A percentile compares a stretch with the other conserved stretches of the same genome.
These are phyloP conservation scores for Gliomastix tumulicola DNA, from an alignment of 2,329 filamentous ascomycete genomes.

Conservation along the genomic window DNA sequence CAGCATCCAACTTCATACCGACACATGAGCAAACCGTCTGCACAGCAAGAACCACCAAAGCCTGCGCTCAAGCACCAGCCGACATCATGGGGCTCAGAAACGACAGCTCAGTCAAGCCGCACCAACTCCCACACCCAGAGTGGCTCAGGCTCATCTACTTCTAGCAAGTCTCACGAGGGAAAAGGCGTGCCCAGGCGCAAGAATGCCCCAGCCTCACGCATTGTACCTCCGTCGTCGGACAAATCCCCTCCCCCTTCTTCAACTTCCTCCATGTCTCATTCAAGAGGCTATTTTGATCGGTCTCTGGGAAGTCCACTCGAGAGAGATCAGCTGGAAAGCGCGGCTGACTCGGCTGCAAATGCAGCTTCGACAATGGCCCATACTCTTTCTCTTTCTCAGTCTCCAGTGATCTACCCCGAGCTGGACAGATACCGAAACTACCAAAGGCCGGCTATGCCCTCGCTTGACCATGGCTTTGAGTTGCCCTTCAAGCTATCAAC, in stretches of 20 bases:
- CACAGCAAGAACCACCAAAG: slow-evolving; percentile 6
- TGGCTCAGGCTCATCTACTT: slow-evolving; percentile 23
- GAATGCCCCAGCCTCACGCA: no score
- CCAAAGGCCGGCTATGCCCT: no score
- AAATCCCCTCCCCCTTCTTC: no score
- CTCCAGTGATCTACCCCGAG: slow-evolving; percentile 49
- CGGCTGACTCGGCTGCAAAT: slow-evolving; percentile 10
- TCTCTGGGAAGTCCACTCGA: no score
- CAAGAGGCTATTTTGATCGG: slow-evolving; percentile 25
- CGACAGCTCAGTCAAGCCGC: slow-evolving; percentile 20
- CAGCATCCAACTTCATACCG: slow-evolving; percentile 10
- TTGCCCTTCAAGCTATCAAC: slow-evolving; percentile 52
- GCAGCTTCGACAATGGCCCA: no score
- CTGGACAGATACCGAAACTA: slow-evolving; percentile 52
- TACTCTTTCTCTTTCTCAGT: no score
- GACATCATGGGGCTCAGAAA: slow-evolving; percentile 32
- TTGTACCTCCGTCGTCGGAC: no score
- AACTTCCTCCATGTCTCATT: slow-evolving; percentile 33
- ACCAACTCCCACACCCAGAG: slow-evolving; percentile 21
- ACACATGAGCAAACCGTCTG: slow-evolving; percentile 1
- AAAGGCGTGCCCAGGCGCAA: no score
- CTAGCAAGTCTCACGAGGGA: slow-evolving; percentile 25
- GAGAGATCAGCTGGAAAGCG: slow-evolving; percentile 32
- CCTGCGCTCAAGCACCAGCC: slow-evolving; percentile 28
- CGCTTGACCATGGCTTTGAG: no score